A percentile compares a stretch with the other conserved stretches of the same genome.
Evolutionary conservation across 2,329 filamentous ascomycete genomes (phyloP).

Genomic region (Plenodomus tracheiphilus): DNA sequence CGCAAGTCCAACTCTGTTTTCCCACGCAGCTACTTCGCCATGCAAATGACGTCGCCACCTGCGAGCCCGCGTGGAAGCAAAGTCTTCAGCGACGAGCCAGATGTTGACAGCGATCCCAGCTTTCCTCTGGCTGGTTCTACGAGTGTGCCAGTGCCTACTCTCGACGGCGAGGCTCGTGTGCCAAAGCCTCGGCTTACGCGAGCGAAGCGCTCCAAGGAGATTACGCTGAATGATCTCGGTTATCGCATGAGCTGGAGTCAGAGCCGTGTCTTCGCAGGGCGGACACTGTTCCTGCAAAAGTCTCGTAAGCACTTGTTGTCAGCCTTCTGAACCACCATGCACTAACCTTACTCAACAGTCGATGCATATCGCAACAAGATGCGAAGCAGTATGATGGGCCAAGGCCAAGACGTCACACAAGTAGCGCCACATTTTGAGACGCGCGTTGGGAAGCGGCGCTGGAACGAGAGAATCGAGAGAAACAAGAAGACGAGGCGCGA

Average conservation of each 20-base stretch:
- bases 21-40: slow-evolving; percentile 87
- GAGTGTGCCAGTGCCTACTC: slow-evolving; percentile 53
- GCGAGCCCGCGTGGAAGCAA: slow-evolving; percentile 73
- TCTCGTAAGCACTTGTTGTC: slow-evolving; percentile 70
- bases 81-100: slow-evolving; percentile 70
- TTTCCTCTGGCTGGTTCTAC: slow-evolving; percentile 49
- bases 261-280: slow-evolving; percentile 84
- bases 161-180: slow-evolving; percentile 75
- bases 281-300: slow-evolving; percentile 86
- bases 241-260: slow-evolving; percentile 98
- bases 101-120: slow-evolving; percentile 49
- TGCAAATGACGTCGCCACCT: slow-evolving; percentile 87
- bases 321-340: neutral
- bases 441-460: slow-evolving; percentile 75
- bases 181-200: slow-evolving; percentile 75
- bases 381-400: slow-evolving; percentile 75
- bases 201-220: slow-evolving; percentile 74
- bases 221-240: slow-evolving; percentile 88
- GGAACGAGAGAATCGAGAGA: slow-evolving; percentile 53
- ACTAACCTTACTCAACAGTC: slow-evolving; percentile 60
- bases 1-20: slow-evolving; percentile 88
- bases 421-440: slow-evolving; percentile 88
- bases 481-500: slow-evolving; percentile 46
- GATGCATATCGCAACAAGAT: slow-evolving; percentile 95
- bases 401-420: slow-evolving; percentile 72